Conservation (phyloP, 371 early-diverging fungal species). For the Haplosporangium sp. region DNA sequence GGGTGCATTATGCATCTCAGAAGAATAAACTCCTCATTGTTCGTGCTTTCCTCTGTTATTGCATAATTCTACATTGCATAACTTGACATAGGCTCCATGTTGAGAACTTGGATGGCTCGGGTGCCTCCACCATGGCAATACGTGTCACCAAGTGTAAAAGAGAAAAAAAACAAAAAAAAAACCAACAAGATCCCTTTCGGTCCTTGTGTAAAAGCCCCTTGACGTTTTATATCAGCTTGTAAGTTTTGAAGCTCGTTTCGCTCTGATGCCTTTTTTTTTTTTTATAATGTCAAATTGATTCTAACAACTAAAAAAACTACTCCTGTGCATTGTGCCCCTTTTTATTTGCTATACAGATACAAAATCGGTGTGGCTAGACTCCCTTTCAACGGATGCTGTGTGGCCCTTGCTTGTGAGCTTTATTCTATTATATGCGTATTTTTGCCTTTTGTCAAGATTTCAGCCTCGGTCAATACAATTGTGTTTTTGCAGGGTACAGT, state of each 20-base stretch:
- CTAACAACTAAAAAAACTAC: too few relatives aligned
- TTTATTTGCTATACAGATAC: too few relatives aligned
- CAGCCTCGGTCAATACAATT: not conserved
- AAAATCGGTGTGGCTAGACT: not conserved
- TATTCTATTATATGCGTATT: not conserved
- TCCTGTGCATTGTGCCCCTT: too few relatives aligned
- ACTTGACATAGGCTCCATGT: not conserved
- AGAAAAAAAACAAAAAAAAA: too few relatives aligned
- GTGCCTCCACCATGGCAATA: not conserved
- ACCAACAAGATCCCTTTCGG: not conserved
- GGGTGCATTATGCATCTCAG: not conserved
- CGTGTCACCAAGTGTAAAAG: not conserved
- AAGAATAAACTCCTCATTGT: not conserved
- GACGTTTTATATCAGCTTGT: slow-evolving; percentile 16
- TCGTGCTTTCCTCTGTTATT: not conserved
- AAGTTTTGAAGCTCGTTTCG: too few relatives aligned
- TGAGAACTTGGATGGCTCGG: not conserved
- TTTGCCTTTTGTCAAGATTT: not conserved
- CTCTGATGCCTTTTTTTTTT: not conserved
- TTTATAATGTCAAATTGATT: not conserved
- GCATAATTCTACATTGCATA: slow-evolving; percentile 10
- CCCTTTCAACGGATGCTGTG: slow-evolving; percentile 2
- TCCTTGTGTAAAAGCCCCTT: not conserved
- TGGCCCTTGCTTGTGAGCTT: not conserved
- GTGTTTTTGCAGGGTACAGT: slow-evolving; percentile 4